These are phyloP conservation scores for Claviceps spartinae DNA, from an alignment of 2,329 filamentous ascomycete species.

Conservation along the genomic window DNA sequence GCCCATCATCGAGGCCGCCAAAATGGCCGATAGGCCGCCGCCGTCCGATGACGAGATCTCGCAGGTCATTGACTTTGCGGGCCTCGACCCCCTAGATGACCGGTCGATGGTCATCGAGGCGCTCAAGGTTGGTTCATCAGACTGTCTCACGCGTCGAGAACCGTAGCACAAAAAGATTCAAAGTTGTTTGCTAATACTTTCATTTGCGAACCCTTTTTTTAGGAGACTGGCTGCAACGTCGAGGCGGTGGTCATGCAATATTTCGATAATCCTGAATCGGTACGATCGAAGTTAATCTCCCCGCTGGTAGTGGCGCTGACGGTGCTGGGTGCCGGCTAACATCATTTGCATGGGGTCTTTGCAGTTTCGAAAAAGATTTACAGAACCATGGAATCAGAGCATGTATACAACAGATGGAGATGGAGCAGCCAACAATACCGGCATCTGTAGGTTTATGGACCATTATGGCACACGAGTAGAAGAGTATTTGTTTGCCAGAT, in stretches of 20 bases:
- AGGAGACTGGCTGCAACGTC: constrained; percentile 31
- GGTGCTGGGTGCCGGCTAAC: background rate
- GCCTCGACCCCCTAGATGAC: constrained; percentile 22
- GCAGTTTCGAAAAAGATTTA: constrained; percentile 35
- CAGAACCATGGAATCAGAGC: constrained; percentile 37
- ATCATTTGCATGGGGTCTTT: background rate
- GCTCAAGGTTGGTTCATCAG: constrained; percentile 22
- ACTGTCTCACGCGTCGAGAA: too few relatives aligned
- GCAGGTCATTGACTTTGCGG: constrained; percentile 28
- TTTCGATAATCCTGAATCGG: constrained; percentile 31
- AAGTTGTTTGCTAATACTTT: too few relatives aligned
- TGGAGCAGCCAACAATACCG: constrained; percentile 27
- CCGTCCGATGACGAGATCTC: constrained; percentile 24
- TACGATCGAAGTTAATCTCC: constrained; percentile 9
- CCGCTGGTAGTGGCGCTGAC: background rate
- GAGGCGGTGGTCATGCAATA: constrained; percentile 38
- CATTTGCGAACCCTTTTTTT: too few relatives aligned
- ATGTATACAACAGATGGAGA: constrained; percentile 40
- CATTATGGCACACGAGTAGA: background rate
- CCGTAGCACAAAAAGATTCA: too few relatives aligned
- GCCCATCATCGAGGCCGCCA: constrained; percentile 2
- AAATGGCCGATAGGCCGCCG: constrained; percentile 23
- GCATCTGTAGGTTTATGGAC: constrained; percentile 27
- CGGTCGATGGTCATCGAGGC: constrained; percentile 26
- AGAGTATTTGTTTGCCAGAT: background rate